Conservation (phyloP, 2,329 filamentous ascomycete genomes). For the Diaporthe humulicola region DNA sequence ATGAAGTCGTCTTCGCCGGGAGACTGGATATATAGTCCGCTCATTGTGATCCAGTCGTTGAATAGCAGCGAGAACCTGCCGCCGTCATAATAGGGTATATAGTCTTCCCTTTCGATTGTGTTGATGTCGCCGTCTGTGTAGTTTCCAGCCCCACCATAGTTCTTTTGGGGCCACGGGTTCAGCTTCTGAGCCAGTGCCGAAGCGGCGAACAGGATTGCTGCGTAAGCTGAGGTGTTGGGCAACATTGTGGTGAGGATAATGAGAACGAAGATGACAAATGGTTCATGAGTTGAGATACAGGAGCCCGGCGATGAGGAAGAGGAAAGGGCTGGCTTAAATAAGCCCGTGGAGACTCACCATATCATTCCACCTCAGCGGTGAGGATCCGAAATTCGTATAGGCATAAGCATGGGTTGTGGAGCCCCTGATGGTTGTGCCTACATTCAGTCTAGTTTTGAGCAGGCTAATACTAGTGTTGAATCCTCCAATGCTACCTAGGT, state of each 20-base stretch:
- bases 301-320: not conserved
- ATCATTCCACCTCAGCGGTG: not conserved
- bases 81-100: not conserved
- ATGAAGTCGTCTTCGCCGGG: constrained; percentile 1
- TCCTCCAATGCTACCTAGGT: not conserved
- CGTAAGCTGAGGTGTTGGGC: not conserved
- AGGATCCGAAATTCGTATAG: not conserved
- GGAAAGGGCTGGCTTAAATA: not conserved
- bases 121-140: constrained; percentile 11
- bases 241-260: not conserved
- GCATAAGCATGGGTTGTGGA: not conserved
- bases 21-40: constrained; percentile 16
- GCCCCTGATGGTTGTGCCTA: not conserved
- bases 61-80: not conserved
- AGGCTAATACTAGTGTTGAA: not conserved
- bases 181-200: constrained; percentile 1
- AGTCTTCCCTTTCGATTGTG: not conserved
- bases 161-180: not conserved
- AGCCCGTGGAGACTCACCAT: not conserved
- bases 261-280: not conserved
- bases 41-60: not conserved
- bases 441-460: not conserved
- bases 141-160: not conserved
- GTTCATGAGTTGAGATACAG: not conserved
- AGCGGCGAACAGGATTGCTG: not conserved